A percentile compares a stretch with the other conserved stretches of the same genome.
These are phyloP conservation scores for Sordariomycetes sp. DNA, from an alignment of 2,329 filamentous ascomycete genomes.

Conservation along the genomic window DNA sequence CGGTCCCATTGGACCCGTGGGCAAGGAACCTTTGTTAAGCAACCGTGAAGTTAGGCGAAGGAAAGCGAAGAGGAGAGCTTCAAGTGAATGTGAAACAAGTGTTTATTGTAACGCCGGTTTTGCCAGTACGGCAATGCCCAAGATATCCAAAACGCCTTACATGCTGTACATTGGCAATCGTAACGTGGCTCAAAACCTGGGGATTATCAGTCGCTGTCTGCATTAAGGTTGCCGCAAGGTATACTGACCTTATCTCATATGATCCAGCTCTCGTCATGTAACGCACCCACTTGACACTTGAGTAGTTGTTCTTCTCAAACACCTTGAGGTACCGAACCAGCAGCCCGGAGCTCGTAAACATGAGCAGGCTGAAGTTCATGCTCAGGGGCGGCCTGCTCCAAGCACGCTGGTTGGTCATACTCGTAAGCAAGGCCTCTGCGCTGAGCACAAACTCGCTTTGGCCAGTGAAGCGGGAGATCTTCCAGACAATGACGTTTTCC, in stretches of 20 bases:
- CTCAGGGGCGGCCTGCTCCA: constrained; percentile 92
- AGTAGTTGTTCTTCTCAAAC: constrained; percentile 99
- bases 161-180: constrained; percentile 1
- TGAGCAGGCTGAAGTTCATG: constrained; percentile 85
- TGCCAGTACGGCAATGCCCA: not conserved
- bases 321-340: constrained; percentile 94
- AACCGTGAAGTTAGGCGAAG: no score
- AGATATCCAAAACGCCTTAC: constrained; percentile 3
- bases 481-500: constrained; percentile 98
- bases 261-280: constrained; percentile 98
- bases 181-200: constrained; percentile 1
- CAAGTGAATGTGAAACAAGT: no score
- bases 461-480: constrained; percentile 97
- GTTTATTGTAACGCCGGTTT: not conserved
- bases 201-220: no score
- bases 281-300: constrained; percentile 96
- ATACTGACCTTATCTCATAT: constrained; percentile 82
- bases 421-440: constrained; percentile 85
- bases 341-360: constrained; percentile 95
- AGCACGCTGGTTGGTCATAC: constrained; percentile 96
- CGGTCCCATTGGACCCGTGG: no score
- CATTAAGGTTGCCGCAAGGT: no score
- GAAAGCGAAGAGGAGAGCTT: no score
- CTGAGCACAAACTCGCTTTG: constrained; percentile 93
- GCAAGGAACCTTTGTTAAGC: no score